Evolutionary conservation across 768 basidiomycete genomes (phyloP).

Genomic region (Tylopilus felleus): DNA sequence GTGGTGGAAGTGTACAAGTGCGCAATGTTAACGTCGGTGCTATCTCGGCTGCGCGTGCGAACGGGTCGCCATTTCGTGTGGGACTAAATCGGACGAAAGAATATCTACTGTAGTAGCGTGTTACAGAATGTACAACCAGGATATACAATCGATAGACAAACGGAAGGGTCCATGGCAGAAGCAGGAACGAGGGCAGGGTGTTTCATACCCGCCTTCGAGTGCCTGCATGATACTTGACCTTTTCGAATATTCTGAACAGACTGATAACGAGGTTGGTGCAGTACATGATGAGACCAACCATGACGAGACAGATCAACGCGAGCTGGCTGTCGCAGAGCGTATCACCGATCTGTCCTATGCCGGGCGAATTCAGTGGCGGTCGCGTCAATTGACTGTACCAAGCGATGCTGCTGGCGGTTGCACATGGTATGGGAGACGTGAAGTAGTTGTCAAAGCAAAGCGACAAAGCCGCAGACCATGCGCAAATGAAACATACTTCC

Average conservation of each 20-base stretch:
- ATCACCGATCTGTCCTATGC: slow-evolving; percentile 48
- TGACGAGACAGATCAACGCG: slow-evolving; percentile 73
- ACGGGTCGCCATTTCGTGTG: background rate
- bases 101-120: background rate
- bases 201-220: slow-evolving; percentile 22
- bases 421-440: slow-evolving; percentile 79
- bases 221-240: slow-evolving; percentile 71
- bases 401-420: slow-evolving; percentile 50
- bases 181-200: background rate
- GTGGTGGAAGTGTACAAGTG: background rate
- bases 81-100: background rate
- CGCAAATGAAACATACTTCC: slow-evolving; percentile 88
- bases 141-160: slow-evolving; percentile 1
- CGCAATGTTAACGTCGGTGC: background rate
- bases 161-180: too few relatives aligned
- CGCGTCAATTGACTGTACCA: slow-evolving; percentile 77
- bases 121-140: background rate
- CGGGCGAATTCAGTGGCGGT: slow-evolving; percentile 19
- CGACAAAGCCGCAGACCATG: slow-evolving; percentile 89
- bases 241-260: slow-evolving; percentile 83
- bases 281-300: slow-evolving; percentile 74
- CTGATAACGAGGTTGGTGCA: slow-evolving; percentile 83
- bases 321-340: slow-evolving; percentile 72
- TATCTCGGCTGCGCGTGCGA: slow-evolving; percentile 9
- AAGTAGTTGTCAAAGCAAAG: slow-evolving; percentile 92